phyloP scores from a whole-genome alignment of 768 basidiomycete genomes.

The Kwoniella heveanensis region DNA sequence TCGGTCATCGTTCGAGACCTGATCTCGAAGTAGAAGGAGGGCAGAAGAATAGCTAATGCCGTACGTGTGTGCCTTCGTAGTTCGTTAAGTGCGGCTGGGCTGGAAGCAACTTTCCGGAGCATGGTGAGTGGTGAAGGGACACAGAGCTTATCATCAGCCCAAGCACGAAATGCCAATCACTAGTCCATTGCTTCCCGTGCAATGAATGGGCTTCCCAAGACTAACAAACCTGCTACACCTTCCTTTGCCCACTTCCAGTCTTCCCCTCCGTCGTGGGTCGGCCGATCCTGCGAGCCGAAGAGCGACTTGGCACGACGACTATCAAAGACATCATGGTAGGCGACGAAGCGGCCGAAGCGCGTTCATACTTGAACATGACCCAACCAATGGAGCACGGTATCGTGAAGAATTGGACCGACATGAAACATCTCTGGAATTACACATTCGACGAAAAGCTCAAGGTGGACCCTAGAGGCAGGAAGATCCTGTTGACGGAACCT shows the following conservation, averaged over 20 bases:
- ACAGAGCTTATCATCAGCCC: too few species aligned
- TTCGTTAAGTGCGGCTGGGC: constrained; percentile 90
- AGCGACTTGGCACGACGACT: constrained; percentile 77
- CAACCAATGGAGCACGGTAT: constrained; percentile 99
- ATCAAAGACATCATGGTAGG: constrained; percentile 99
- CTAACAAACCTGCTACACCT: too few species aligned
- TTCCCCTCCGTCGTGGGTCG: constrained; percentile 97
- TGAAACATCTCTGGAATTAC: constrained; percentile 97
- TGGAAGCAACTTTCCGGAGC: constrained; percentile 91
- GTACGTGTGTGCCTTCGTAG: constrained; percentile 57
- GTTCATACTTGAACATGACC: constrained; percentile 92
- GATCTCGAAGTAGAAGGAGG: neutral
- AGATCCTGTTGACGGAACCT: constrained; percentile 93
- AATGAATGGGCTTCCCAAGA: too few species aligned
- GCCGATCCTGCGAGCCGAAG: constrained; percentile 95
- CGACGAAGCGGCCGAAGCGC: constrained; percentile 90
- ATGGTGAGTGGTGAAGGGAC: constrained; percentile 65
- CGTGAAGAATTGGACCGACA: constrained; percentile 98
- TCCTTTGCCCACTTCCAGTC: constrained; percentile 60
- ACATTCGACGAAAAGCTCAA: constrained; percentile 95
- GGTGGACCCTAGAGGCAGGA: constrained; percentile 80
- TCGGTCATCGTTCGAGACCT: neutral
- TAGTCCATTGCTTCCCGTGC: too few species aligned
- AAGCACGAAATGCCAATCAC: too few species aligned
- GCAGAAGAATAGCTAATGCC: neutral